phyloP scores from a whole-genome alignment of 805 yeast species.

The Pichia scutulata region DNA sequence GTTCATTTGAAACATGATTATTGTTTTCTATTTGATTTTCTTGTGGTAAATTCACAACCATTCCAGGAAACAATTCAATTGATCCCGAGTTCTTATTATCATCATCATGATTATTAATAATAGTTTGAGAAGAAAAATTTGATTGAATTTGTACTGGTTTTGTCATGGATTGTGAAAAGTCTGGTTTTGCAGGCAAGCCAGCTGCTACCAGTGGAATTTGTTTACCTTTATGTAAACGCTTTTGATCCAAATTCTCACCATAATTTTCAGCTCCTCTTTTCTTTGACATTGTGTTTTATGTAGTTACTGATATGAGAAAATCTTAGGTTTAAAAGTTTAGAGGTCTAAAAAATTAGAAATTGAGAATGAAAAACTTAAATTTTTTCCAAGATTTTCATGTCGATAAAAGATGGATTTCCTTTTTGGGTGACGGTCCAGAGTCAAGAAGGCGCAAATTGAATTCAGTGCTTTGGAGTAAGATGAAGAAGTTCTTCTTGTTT shows the following conservation, averaged over 20 bases:
- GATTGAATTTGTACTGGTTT: neutral
- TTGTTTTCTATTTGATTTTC: neutral
- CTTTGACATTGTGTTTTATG: neutral
- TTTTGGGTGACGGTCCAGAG: conserved; percentile 2
- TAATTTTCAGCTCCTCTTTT: neutral
- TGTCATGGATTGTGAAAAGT: neutral
- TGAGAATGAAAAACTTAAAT: too few relatives aligned
- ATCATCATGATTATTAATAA: too few relatives aligned
- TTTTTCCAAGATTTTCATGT: neutral
- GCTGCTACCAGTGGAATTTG: neutral
- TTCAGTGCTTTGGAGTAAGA: neutral
- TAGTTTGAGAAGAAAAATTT: neutral
- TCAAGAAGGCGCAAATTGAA: neutral
- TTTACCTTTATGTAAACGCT: neutral
- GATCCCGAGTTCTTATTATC: neutral
- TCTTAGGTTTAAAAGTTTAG: too few relatives aligned
- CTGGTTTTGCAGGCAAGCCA: conserved; percentile 7
- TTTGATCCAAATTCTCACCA: neutral
- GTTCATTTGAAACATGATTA: neutral
- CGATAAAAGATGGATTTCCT: neutral
- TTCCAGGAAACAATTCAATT: conserved; percentile 11
- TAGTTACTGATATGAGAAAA: neutral
- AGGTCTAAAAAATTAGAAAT: too few relatives aligned
- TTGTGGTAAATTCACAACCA: conserved; percentile 7
- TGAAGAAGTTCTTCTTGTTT: neutral